A percentile compares a stretch with the other conserved stretches of the same genome.
phyloP scores from a whole-genome alignment of 2,329 filamentous ascomycete species.

The Aspergillus awamori region DNA sequence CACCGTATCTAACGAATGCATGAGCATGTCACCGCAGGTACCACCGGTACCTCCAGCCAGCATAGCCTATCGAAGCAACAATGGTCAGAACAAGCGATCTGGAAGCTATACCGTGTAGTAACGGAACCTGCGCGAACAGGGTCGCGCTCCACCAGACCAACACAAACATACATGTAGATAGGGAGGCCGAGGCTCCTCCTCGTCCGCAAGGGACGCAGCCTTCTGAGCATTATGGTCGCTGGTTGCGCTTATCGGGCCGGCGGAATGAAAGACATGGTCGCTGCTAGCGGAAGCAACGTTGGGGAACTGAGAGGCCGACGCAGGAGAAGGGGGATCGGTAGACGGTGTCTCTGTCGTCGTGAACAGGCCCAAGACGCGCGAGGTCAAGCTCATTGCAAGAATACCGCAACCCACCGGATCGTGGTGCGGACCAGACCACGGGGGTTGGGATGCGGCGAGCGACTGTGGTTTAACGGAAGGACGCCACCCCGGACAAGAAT shows the following conservation, averaged over 20 bases:
- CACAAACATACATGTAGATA: constrained; percentile 63
- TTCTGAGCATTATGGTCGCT: constrained; percentile 30
- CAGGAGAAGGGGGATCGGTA: constrained; percentile 24
- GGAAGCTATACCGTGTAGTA: too few relatives aligned
- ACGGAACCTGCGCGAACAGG: too few relatives aligned
- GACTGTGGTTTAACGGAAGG: constrained; percentile 18
- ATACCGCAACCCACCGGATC: constrained; percentile 37
- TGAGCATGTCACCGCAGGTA: constrained; percentile 91
- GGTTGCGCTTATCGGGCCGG: constrained; percentile 20
- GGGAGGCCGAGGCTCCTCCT: constrained; percentile 62
- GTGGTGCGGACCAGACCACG: constrained; percentile 34
- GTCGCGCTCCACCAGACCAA: background rate
- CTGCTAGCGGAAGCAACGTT: constrained; percentile 17
- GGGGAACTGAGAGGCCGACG: constrained; percentile 35
- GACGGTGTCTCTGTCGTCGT: constrained; percentile 44
- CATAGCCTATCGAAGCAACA: constrained; percentile 69
- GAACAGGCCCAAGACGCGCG: constrained; percentile 57
- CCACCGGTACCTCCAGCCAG: constrained; percentile 91
- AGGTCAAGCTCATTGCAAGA: constrained; percentile 61
- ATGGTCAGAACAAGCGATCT: constrained; percentile 3
- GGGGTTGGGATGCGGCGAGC: constrained; percentile 30
- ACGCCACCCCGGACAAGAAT: constrained; percentile 19
- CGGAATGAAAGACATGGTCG: constrained; percentile 22
- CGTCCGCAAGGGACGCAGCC: constrained; percentile 49
- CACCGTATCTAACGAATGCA: constrained; percentile 98